Evolutionary conservation across 495 filamentous ascomycete species (phyloP).

Genomic region (Lindgomyces ingoldianus): DNA sequence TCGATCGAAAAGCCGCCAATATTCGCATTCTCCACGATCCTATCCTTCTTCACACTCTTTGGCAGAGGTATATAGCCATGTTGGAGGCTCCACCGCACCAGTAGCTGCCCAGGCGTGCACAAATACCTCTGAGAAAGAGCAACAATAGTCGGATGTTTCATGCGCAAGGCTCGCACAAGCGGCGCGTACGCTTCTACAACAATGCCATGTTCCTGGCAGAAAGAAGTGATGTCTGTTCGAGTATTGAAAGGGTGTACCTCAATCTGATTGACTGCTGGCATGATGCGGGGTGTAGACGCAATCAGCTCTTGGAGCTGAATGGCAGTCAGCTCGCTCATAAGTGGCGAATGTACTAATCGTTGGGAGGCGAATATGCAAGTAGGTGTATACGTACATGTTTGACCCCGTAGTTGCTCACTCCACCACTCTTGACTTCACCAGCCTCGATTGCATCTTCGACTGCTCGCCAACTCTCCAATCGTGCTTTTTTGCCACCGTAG

Average conservation of each 20-base stretch:
- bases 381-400: slow-evolving; percentile 52
- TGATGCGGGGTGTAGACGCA: slow-evolving; percentile 52
- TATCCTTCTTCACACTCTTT: slow-evolving; percentile 65
- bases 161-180: slow-evolving; percentile 58
- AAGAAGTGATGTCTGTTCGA: slow-evolving; percentile 56
- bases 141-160: slow-evolving; percentile 55
- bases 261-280: slow-evolving; percentile 66
- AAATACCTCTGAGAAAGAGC: slow-evolving; percentile 58
- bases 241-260: slow-evolving; percentile 73
- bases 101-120: slow-evolving; percentile 61
- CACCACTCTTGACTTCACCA: slow-evolving; percentile 60
- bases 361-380: not conserved
- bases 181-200: slow-evolving; percentile 67
- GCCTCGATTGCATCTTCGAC: slow-evolving; percentile 64
- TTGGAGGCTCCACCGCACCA: slow-evolving; percentile 70
- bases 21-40: slow-evolving; percentile 65
- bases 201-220: slow-evolving; percentile 58
- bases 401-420: slow-evolving; percentile 69
- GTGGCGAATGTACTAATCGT: not conserved
- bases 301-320: slow-evolving; percentile 63
- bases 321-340: slow-evolving; percentile 14
- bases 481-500: slow-evolving; percentile 59
- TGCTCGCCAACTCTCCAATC: slow-evolving; percentile 64
- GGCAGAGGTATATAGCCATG: slow-evolving; percentile 73
- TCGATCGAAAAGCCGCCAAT: slow-evolving; percentile 67